Percentiles rank a stretch among this genome's conserved stretches.
Conservation (phyloP, 495 filamentous ascomycete genomes). For the Hypomontagnella submonticulosa region DNA sequence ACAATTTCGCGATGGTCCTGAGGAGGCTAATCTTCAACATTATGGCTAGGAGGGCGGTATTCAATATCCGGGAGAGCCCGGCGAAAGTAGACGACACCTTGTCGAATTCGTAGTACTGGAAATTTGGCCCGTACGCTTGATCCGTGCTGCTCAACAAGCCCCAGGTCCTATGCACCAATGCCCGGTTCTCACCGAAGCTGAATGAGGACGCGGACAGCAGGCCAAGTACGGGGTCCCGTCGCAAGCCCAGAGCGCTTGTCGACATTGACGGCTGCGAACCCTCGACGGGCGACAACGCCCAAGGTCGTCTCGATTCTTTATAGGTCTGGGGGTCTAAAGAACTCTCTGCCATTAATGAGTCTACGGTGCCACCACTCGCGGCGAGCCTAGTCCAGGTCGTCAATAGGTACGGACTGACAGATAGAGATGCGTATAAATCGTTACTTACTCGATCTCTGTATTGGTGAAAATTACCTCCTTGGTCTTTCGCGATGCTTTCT, state of each 20-base stretch:
- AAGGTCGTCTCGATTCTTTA: constrained; percentile 23
- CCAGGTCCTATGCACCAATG: constrained; percentile 39
- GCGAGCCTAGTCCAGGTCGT: background rate
- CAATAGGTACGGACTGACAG: background rate
- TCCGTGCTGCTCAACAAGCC: constrained; percentile 26
- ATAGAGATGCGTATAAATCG: background rate
- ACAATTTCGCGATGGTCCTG: constrained; percentile 5
- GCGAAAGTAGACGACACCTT: constrained; percentile 20
- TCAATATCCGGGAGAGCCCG: constrained; percentile 17
- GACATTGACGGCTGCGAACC: constrained; percentile 6
- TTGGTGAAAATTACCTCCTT: constrained; percentile 64
- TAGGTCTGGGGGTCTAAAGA: background rate
- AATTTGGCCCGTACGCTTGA: constrained; percentile 24
- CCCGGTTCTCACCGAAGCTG: constrained; percentile 20
- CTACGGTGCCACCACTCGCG: constrained; percentile 20
- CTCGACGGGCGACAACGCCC: constrained; percentile 20
- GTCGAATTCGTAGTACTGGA: constrained; percentile 36
- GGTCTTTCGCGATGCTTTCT: constrained; percentile 61
- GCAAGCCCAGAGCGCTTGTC: constrained; percentile 23
- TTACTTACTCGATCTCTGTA: constrained; percentile 65
- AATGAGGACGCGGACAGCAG: constrained; percentile 30
- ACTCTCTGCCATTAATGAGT: constrained; percentile 24
- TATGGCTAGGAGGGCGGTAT: background rate
- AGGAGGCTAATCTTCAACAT: background rate
- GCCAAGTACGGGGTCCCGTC: constrained; percentile 23